A percentile compares a stretch with the other conserved stretches of the same genome.
Evolutionary conservation across 1,284 basidiomycete species (phyloP).

Genomic region (Cutaneotrichosporon sp.): DNA sequence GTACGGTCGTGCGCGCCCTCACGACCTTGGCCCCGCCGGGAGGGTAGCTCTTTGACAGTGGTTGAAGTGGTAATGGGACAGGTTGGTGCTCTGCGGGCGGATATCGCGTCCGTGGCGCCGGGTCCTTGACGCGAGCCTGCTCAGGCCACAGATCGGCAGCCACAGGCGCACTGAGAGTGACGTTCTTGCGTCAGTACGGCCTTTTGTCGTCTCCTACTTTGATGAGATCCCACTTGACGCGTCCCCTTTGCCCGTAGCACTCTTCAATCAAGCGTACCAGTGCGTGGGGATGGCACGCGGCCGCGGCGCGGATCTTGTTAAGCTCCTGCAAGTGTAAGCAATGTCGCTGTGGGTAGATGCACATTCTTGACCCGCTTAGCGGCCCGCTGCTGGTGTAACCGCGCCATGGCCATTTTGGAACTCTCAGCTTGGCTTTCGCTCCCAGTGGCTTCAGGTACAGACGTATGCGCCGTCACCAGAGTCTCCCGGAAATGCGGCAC

Average conservation of each 20-base stretch:
- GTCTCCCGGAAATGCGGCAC: constrained; percentile 19
- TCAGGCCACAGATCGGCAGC: background rate
- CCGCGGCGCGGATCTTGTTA: constrained; percentile 28
- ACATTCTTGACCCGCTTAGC: background rate
- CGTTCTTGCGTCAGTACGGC: constrained; percentile 10
- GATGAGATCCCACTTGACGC: constrained; percentile 16
- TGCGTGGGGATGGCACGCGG: constrained; percentile 38
- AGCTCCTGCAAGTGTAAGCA: constrained; percentile 22
- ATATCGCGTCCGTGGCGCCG: background rate
- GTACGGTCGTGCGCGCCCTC: background rate
- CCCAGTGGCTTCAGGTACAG: background rate
- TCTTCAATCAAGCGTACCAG: constrained; percentile 20
- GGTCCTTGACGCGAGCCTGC: background rate
- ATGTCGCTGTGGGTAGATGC: background rate
- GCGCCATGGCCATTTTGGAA: background rate
- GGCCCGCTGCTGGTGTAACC: background rate
- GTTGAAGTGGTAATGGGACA: constrained; percentile 2
- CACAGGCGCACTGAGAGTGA: constrained; percentile 7
- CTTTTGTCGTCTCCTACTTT: constrained; percentile 13
- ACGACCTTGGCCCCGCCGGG: background rate
- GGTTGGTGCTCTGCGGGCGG: constrained; percentile 11
- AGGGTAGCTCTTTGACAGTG: background rate
- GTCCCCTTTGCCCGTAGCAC: constrained; percentile 1
- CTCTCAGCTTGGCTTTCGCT: background rate
- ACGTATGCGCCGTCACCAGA: background rate